These are phyloP conservation scores for Vitis labrusca DNA, from an alignment of 164 flowering plant genomes.

Conservation along the genomic window DNA sequence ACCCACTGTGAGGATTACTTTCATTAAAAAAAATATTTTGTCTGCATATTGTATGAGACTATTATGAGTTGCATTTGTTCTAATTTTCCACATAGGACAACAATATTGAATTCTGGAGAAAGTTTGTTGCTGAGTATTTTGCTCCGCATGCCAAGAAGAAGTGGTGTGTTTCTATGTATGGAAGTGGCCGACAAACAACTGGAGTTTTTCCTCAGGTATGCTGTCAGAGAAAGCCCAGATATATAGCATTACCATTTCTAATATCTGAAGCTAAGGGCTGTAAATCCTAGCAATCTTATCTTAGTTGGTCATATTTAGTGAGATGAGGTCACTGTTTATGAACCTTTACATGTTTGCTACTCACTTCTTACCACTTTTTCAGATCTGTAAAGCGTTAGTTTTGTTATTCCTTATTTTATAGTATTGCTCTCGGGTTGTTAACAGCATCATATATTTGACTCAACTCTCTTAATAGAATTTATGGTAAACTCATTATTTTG, in stretches of 20 bases:
- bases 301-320: slow-evolving; percentile 2
- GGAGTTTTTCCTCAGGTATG: slow-evolving; percentile 98
- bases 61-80: slow-evolving; percentile 8
- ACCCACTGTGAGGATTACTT: slow-evolving; percentile 60
- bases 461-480: background rate
- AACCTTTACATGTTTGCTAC: background rate
- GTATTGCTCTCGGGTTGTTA: background rate
- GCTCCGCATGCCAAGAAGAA: slow-evolving; percentile 97
- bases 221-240: slow-evolving; percentile 12
- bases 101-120: slow-evolving; percentile 96
- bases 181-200: slow-evolving; percentile 91
- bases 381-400: no score
- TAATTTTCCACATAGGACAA: slow-evolving; percentile 62
- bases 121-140: slow-evolving; percentile 90
- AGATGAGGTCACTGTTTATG: background rate
- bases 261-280: no score
- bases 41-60: background rate
- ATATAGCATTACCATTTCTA: background rate
- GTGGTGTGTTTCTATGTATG: slow-evolving; percentile 99
- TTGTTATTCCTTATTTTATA: background rate
- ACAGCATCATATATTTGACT: background rate
- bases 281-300: background rate
- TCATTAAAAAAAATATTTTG: background rate
- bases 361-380: no score
- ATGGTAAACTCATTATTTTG: background rate